Conservation (phyloP, 805 yeast species). For the Saturnispora gosingensis region DNA sequence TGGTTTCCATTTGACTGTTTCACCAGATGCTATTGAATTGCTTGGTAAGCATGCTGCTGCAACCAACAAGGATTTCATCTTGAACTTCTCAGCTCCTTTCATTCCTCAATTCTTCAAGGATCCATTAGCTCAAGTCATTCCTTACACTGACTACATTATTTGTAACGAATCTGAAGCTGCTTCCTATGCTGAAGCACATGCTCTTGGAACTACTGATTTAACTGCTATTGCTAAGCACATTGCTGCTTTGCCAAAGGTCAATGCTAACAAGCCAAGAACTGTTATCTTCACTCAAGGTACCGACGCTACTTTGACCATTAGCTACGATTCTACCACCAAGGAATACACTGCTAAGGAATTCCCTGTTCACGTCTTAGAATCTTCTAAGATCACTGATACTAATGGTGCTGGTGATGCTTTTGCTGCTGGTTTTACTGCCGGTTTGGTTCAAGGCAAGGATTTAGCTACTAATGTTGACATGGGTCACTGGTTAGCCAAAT, state of each 20-base stretch:
- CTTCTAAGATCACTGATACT: slow-evolving; percentile 71
- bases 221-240: slow-evolving; percentile 72
- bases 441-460: slow-evolving; percentile 64
- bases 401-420: slow-evolving; percentile 99
- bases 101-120: slow-evolving; percentile 93
- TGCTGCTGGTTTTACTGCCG: slow-evolving; percentile 93
- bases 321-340: slow-evolving; percentile 41
- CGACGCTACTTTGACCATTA: slow-evolving; percentile 77
- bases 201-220: slow-evolving; percentile 49
- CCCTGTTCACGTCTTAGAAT: slow-evolving; percentile 65
- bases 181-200: slow-evolving; percentile 84
- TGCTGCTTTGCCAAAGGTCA: slow-evolving; percentile 70
- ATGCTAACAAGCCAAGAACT: slow-evolving; percentile 60
- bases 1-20: slow-evolving; percentile 98
- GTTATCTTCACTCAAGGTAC: slow-evolving; percentile 94
- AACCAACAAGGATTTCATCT: slow-evolving; percentile 38
- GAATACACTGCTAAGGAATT: slow-evolving; percentile 40
- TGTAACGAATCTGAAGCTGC: slow-evolving; percentile 98
- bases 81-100: slow-evolving; percentile 96
- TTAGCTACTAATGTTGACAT: slow-evolving; percentile 55
- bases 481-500: slow-evolving; percentile 95
- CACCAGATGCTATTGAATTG: slow-evolving; percentile 85
- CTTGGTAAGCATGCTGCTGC: slow-evolving; percentile 79
- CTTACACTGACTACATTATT: slow-evolving; percentile 83
- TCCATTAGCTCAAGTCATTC: slow-evolving; percentile 67